Base-by-base conservation (phyloP, 352 stramenopile genomes). In the Peronospora destructor region DNA sequence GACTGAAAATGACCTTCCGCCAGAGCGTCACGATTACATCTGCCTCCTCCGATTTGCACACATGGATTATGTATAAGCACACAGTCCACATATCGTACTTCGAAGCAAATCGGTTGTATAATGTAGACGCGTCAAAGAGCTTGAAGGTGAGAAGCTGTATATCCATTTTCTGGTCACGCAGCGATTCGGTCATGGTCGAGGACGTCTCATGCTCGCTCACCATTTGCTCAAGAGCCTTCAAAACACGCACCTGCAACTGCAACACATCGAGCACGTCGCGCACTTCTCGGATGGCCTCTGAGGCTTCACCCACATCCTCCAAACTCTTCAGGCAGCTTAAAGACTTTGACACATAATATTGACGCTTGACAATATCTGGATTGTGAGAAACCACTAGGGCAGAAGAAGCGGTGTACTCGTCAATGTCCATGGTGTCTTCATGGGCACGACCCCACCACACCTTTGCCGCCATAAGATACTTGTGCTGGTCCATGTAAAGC, bases 81-180 rank as follows among this genome's bases (percentile, higher is more conserved):
- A 91, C 83, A 1, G 76, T 74, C 83, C 83, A 94, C 73, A 94
- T 84, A 40, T 87, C 66, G 57, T 91, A 88, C 66, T 91, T 91
- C 16, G 71, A 77, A 0, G 83, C 80, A 46, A 88, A 94, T 35
- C 80, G 73, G 48, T 94, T 94, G 73, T 94, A 94, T 36, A 94
- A 46, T 8, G 78, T 82, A 14, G 83, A 86, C 7, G 82, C 80
- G 25, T 89, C 79, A 23, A 88, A 79, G 32, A 89, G 70, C 52
- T 87, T 87, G 45, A 73, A 89, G 4, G 73, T 87, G 2, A 94
- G 62, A 4, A 84, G 44, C 45, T 81, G 68, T 29, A 90, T 46
- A 49, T 87, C 76, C n/a, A 66, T 56, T 28, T 79, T 73, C 7
- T 71, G 76, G 32, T 79, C 56, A 3, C 54, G 49, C 0, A 88